These are phyloP conservation scores for Salvia miltiorrhiza DNA, from an alignment of 257 asterid species.

Conservation along the genomic window DNA sequence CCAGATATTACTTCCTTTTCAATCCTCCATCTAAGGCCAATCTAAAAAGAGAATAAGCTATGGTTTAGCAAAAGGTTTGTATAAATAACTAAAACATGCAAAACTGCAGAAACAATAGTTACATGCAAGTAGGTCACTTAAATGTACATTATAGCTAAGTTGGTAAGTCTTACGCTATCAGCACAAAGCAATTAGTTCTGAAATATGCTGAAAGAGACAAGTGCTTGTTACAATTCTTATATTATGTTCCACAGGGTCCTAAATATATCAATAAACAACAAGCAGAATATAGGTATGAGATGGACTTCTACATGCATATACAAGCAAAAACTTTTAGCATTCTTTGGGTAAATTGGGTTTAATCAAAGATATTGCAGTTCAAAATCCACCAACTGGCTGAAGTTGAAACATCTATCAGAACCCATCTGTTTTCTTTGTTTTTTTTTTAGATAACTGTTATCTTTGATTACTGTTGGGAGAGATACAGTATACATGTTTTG, in stretches of 20 bases:
- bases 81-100: not conserved
- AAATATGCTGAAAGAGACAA: slow-evolving; percentile 7
- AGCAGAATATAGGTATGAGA: not conserved
- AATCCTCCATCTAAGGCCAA: slow-evolving; percentile 99
- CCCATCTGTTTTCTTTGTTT: slow-evolving; percentile 7
- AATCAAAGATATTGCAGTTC: not conserved
- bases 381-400: not conserved
- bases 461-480: not conserved
- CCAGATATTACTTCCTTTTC: slow-evolving; percentile 98
- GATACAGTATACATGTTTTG: not conserved
- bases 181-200: slow-evolving; percentile 3
- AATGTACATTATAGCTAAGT: not conserved
- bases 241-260: slow-evolving; percentile 11
- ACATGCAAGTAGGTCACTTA: not conserved
- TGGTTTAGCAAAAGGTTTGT: slow-evolving; percentile 10
- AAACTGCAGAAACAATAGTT: not conserved
- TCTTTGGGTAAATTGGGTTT: slow-evolving; percentile 4
- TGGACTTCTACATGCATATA: slow-evolving; percentile 2
- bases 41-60: slow-evolving; percentile 35
- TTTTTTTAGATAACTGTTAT: too few relatives aligned
- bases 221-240: not conserved
- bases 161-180: not conserved
- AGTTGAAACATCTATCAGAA: not conserved
- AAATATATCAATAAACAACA: not conserved
- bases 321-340: slow-evolving; percentile 3